Conservation (phyloP, 805 yeast genomes). For the Yamadazyma insecticola region DNA sequence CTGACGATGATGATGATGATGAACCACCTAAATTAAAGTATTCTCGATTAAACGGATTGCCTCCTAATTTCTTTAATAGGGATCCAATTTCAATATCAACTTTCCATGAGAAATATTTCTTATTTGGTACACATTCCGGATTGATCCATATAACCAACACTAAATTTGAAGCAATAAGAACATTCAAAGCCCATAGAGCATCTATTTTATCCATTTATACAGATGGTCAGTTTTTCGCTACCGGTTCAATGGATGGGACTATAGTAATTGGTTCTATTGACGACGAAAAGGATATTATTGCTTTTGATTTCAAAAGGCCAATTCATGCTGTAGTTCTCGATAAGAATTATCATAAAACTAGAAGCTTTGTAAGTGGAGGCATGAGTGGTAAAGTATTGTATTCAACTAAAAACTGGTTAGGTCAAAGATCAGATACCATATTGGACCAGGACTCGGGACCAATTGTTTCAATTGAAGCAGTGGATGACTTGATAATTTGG, state of each 20-base stretch:
- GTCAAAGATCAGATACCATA: conserved; percentile 65
- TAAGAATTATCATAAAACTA: conserved; percentile 55
- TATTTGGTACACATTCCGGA: conserved; percentile 91
- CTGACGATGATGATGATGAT: conserved; percentile 36
- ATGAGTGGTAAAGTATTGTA: conserved; percentile 77
- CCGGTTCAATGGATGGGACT: conserved; percentile 93
- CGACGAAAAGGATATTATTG: conserved; percentile 60
- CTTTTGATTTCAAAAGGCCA: conserved; percentile 82
- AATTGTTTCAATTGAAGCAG: conserved; percentile 58
- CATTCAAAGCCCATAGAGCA: conserved; percentile 81
- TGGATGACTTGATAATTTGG: conserved; percentile 73
- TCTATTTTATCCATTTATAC: conserved; percentile 70
- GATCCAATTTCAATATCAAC: conserved; percentile 76
- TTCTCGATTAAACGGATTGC: conserved; percentile 62
- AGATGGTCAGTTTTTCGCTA: conserved; percentile 72
- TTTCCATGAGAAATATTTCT: conserved; percentile 55
- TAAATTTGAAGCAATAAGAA: conserved; percentile 56
- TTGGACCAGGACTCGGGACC: conserved; percentile 64
- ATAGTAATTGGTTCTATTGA: conserved; percentile 71
- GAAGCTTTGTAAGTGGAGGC: conserved; percentile 81
- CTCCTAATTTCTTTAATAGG: conserved; percentile 61
- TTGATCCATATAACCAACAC: conserved; percentile 63
- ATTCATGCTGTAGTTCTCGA: conserved; percentile 83
- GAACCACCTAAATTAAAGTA: conserved; percentile 76
- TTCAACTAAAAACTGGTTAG: conserved; percentile 83